A percentile compares a stretch with the other conserved stretches of the same genome.
Evolutionary conservation across 345 rosid species (phyloP).

Genomic region (Hypericum androsaemum): DNA sequence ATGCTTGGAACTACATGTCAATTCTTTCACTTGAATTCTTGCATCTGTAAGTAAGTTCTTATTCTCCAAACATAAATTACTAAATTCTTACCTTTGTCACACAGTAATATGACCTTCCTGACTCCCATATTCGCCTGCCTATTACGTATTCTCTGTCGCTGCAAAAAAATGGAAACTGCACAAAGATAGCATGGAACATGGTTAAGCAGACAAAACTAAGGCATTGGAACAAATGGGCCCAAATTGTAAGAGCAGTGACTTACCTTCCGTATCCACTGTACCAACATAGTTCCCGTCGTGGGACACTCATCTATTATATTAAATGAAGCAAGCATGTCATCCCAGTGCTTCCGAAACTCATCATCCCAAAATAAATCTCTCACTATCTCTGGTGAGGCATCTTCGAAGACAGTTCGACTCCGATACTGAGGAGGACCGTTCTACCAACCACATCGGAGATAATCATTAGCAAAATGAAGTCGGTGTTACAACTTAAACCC

Average conservation of each 20-base stretch:
- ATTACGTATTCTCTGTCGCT: slow-evolving; percentile 79
- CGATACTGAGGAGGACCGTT: slow-evolving; percentile 69
- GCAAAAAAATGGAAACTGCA: slow-evolving; percentile 77
- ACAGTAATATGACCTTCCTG: slow-evolving; percentile 49
- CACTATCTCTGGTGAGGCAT: slow-evolving; percentile 50
- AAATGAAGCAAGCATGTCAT: slow-evolving; percentile 60
- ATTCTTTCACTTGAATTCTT: neutral
- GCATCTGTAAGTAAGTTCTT: neutral
- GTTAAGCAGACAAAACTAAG: slow-evolving; percentile 4
- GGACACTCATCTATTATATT: slow-evolving; percentile 47
- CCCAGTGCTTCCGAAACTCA: slow-evolving; percentile 64
- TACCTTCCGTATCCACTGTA: slow-evolving; percentile 78
- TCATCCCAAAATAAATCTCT: slow-evolving; percentile 78
- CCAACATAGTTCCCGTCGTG: slow-evolving; percentile 62
- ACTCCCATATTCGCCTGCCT: slow-evolving; percentile 72
- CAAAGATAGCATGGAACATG: slow-evolving; percentile 7
- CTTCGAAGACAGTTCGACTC: slow-evolving; percentile 55
- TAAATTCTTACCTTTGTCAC: slow-evolving; percentile 60
- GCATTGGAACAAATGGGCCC: neutral
- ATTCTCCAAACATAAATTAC: neutral
- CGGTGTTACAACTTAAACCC: neutral
- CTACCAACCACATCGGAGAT: slow-evolving; percentile 19
- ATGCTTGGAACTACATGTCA: too few species aligned
- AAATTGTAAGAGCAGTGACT: neutral
- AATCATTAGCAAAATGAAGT: too few species aligned